A percentile compares a stretch with the other conserved stretches of the same genome.
Conservation (phyloP, 1,284 basidiomycete species). For the Apiotrichum gracile region DNA sequence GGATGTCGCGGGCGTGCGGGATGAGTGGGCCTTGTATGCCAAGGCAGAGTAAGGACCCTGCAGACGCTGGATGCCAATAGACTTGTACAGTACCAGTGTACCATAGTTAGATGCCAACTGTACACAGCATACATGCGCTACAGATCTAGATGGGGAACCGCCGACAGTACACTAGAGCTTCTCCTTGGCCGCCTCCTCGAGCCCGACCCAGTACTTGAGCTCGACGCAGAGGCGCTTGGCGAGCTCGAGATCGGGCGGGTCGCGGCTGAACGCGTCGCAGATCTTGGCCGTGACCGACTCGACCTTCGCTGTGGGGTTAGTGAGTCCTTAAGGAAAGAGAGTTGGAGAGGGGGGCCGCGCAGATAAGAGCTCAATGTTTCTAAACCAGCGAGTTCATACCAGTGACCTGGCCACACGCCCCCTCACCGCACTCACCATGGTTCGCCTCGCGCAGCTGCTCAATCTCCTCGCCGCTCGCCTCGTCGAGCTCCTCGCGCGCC, state of each 20-base stretch:
- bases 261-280: constrained; percentile 50
- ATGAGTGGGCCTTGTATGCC: constrained; percentile 8
- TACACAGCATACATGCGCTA: not conserved
- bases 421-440: constrained; percentile 52
- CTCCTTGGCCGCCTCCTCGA: constrained; percentile 61
- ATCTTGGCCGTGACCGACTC: constrained; percentile 47
- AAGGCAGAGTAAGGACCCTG: not conserved
- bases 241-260: constrained; percentile 53
- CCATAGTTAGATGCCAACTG: not conserved
- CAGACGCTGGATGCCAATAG: not conserved
- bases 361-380: too few species aligned
- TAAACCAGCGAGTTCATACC: too few species aligned
- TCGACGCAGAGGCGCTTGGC: constrained; percentile 61
- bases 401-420: too few species aligned
- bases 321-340: too few species aligned
- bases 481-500: constrained; percentile 70
- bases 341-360: too few species aligned
- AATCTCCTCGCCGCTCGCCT: constrained; percentile 55
- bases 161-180: not conserved
- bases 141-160: not conserved
- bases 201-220: constrained; percentile 70
- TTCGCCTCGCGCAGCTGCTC: constrained; percentile 56
- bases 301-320: constrained; percentile 53
- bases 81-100: not conserved
- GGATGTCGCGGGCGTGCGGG: constrained; percentile 1